These are phyloP conservation scores for Dioscorea cayenensis DNA, from an alignment of 116 monocot species.

Conservation along the genomic window DNA sequence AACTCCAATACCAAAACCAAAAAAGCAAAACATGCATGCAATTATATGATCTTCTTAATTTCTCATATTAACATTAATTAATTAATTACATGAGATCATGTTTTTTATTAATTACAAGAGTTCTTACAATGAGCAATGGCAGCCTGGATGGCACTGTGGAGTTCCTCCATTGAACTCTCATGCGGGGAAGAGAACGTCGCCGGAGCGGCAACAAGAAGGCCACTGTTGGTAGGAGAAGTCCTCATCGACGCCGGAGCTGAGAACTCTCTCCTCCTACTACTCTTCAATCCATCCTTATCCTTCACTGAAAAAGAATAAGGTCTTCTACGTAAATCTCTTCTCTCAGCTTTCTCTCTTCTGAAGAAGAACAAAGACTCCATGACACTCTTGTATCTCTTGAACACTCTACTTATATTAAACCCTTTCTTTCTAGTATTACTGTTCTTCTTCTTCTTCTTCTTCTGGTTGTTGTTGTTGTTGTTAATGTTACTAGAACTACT, in stretches of 20 bases:
- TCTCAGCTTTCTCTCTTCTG: conserved; percentile 20
- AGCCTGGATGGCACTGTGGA: conserved; percentile 77
- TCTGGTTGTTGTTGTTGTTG: conserved; percentile 2
- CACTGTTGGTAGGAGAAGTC: conserved; percentile 78
- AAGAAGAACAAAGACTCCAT: conserved; percentile 30
- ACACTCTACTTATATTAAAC: conserved; percentile 20
- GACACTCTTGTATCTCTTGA: conserved; percentile 17
- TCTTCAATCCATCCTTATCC: conserved; percentile 25
- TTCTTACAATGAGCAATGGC: conserved; percentile 93
- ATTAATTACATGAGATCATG: conserved; percentile 6
- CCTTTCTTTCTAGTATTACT: neutral
- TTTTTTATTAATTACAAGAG: conserved; percentile 31
- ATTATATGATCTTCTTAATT: too few species aligned
- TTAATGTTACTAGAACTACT: too few species aligned
- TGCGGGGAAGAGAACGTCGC: conserved; percentile 36
- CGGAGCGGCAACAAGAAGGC: conserved; percentile 65
- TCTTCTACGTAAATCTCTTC: conserved; percentile 20
- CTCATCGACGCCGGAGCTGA: conserved; percentile 72
- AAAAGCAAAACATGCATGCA: too few species aligned
- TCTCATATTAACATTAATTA: neutral
- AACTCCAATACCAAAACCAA: too few species aligned
- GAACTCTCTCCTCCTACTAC: conserved; percentile 27
- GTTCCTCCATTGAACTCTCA: conserved; percentile 81
- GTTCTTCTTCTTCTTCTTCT: neutral
- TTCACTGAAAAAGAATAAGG: conserved; percentile 56